A percentile compares a stretch with the other conserved stretches of the same genome.
phyloP scores from a whole-genome alignment of 345 rosid genomes.

The Lepidium sativum region DNA sequence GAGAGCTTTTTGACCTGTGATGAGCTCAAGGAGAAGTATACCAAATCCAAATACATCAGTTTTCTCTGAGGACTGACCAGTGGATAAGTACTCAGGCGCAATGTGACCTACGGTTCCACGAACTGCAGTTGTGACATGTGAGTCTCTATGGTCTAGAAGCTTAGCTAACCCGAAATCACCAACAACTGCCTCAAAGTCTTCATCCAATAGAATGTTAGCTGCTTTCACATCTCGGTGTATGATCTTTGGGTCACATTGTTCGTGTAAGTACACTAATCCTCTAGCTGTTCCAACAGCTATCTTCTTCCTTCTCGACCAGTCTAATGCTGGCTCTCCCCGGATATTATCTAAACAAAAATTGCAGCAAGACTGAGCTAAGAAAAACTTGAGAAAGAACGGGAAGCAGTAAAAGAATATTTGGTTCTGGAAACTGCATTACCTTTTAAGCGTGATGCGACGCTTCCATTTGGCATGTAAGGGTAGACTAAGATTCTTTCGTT shows the following conservation, averaged over 20 bases:
- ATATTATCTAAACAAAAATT: conserved; percentile 41
- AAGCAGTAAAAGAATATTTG: no score
- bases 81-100: conserved; percentile 89
- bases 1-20: conserved; percentile 84
- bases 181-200: conserved; percentile 92
- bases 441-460: conserved; percentile 86
- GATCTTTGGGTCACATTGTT: conserved; percentile 91
- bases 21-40: conserved; percentile 84
- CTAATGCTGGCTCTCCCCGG: conserved; percentile 63
- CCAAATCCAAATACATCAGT: conserved; percentile 95
- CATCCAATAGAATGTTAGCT: conserved; percentile 86
- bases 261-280: conserved; percentile 80
- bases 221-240: conserved; percentile 97
- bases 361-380: not conserved
- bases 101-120: conserved; percentile 95
- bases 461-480: conserved; percentile 94
- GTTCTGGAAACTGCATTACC: conserved; percentile 37
- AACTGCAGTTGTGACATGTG: conserved; percentile 91
- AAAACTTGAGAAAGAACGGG: no score
- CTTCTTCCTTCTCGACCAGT: conserved; percentile 78
- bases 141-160: conserved; percentile 89
- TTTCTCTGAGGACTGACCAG: conserved; percentile 89
- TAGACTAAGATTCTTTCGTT: conserved; percentile 88
- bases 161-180: conserved; percentile 97
- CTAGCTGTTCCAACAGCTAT: conserved; percentile 89